These are phyloP conservation scores for Lenwebbia sp. DNA, from an alignment of 345 rosid species.

Conservation along the genomic window DNA sequence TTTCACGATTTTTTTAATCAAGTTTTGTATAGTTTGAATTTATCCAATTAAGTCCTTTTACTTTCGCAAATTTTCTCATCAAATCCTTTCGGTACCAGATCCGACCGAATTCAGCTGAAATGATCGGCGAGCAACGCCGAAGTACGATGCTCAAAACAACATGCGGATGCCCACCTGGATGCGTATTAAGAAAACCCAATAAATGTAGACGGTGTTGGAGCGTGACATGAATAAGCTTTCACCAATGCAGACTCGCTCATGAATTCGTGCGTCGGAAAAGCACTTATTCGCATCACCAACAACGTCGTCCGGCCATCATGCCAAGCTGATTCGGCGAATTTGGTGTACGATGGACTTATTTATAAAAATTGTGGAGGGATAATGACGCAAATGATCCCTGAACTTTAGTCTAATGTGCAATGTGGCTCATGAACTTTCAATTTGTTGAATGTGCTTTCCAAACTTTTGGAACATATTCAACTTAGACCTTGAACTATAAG, in stretches of 20 bases:
- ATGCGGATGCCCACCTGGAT: too few species aligned
- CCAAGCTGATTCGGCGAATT: rapidly evolving
- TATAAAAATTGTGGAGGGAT: too few species aligned
- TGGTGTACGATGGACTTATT: neutral
- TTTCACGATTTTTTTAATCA: neutral
- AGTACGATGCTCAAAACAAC: neutral
- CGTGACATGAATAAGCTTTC: neutral
- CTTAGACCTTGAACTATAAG: too few species aligned
- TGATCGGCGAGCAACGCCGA: too few species aligned
- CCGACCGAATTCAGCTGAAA: too few species aligned
- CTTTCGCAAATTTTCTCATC: too few species aligned
- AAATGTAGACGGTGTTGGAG: neutral
- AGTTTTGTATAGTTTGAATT: neutral
- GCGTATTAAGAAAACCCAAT: neutral
- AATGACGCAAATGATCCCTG: too few species aligned
- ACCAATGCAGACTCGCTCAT: rapidly evolving
- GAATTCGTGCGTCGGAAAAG: rapidly evolving
- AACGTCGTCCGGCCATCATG: rapidly evolving
- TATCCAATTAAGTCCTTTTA: neutral
- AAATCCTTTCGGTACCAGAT: too few species aligned
- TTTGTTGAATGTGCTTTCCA: too few species aligned
- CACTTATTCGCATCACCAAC: neutral
- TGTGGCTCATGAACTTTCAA: too few species aligned
- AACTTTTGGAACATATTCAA: too few species aligned
- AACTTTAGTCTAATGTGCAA: too few species aligned